Evolutionary conservation across 2,329 filamentous ascomycete genomes (phyloP).

Genomic region (Verticillium klebahnii): DNA sequence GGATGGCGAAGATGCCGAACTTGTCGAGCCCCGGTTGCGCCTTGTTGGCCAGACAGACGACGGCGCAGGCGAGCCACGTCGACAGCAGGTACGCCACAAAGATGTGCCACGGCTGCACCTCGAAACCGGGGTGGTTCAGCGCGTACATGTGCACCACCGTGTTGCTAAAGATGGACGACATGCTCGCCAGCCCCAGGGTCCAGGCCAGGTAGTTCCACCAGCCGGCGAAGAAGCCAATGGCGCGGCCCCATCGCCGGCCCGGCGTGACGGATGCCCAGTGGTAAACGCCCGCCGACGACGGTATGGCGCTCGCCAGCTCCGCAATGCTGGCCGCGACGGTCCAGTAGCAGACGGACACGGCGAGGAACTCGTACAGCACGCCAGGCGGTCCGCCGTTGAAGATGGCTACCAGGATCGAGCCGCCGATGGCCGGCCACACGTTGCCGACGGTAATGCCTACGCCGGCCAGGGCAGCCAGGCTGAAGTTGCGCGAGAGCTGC

Average conservation of each 20-base stretch:
- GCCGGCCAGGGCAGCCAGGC: conserved; percentile 33
- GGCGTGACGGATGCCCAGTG: conserved; percentile 58
- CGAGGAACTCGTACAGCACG: conserved; percentile 56
- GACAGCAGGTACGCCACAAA: conserved; percentile 35
- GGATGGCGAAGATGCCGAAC: conserved; percentile 46
- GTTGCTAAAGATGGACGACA: conserved; percentile 35
- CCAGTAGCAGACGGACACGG: conserved; percentile 49
- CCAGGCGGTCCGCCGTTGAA: conserved; percentile 59
- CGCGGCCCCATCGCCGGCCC: conserved; percentile 43
- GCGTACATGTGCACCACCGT: conserved; percentile 38
- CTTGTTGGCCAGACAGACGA: conserved; percentile 50
- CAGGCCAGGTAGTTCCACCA: conserved; percentile 42
- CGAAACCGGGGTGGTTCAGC: conserved; percentile 32
- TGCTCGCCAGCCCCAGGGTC: conserved; percentile 32
- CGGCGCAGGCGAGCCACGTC: conserved; percentile 31
- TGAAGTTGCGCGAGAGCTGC: conserved; percentile 32
- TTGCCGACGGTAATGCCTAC: conserved; percentile 37
- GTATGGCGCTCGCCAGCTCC: conserved; percentile 56
- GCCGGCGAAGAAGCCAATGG: conserved; percentile 40
- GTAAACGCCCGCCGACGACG: conserved; percentile 57
- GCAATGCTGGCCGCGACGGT: conserved; percentile 54
- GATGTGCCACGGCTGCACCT: conserved; percentile 34
- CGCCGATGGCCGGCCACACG: conserved; percentile 38
- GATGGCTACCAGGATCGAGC: conserved; percentile 43
- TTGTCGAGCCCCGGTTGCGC: conserved; percentile 47